Conservation (phyloP, 805 yeast species). For the Starmerella ratchasimensis region DNA sequence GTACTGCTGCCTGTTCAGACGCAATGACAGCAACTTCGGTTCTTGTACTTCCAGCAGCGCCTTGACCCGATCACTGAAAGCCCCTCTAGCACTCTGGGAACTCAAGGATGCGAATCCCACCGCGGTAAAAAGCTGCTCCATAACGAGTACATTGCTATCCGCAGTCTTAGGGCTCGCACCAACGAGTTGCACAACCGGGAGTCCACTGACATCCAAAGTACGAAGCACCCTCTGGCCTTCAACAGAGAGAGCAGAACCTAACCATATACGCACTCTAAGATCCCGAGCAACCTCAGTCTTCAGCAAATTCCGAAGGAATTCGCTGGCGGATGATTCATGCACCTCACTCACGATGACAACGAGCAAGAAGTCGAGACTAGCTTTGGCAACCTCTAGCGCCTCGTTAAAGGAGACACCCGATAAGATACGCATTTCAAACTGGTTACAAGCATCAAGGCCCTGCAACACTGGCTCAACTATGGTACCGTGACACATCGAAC, state of each 20-base stretch:
- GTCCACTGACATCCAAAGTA: conserved; percentile 51
- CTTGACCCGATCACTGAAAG: conserved; percentile 35
- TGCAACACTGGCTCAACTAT: too few species aligned
- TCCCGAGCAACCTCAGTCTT: conserved; percentile 33
- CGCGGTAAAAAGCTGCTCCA: conserved; percentile 44
- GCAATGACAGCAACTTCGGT: conserved; percentile 45
- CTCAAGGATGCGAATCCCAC: neutral
- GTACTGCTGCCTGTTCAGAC: conserved; percentile 49
- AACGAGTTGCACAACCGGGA: conserved; percentile 72
- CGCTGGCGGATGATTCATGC: conserved; percentile 42
- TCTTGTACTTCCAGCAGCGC: conserved; percentile 42
- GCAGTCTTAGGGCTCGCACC: conserved; percentile 43
- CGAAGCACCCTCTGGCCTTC: conserved; percentile 78
- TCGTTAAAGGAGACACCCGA: conserved; percentile 70
- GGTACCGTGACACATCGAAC: too few species aligned
- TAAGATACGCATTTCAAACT: too few species aligned
- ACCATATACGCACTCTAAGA: conserved; percentile 64
- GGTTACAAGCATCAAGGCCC: too few species aligned
- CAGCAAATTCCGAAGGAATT: conserved; percentile 38
- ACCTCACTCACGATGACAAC: conserved; percentile 61
- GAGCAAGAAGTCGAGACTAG: conserved; percentile 56
- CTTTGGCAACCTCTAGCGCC: conserved; percentile 57
- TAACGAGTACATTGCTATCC: conserved; percentile 32
- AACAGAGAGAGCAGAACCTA: conserved; percentile 66
- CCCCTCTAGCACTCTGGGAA: neutral